These are phyloP conservation scores for Linum usitatissimum DNA, from an alignment of 345 rosid genomes.

Conservation along the genomic window DNA sequence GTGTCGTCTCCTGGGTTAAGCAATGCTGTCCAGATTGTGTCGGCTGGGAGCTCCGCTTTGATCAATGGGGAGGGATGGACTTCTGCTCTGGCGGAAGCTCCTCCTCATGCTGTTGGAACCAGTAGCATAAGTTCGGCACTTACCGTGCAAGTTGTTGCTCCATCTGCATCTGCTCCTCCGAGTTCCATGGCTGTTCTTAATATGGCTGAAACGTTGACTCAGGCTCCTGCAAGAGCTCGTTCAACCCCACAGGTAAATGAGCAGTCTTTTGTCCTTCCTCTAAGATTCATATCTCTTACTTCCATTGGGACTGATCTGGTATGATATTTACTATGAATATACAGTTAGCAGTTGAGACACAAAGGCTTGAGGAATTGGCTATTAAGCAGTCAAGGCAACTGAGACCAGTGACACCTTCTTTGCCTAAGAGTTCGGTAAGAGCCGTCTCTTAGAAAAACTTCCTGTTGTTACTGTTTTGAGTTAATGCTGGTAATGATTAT, in stretches of 20 bases:
- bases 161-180: conserved; percentile 26
- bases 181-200: conserved; percentile 38
- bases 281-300: neutral
- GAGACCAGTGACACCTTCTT: conserved; percentile 72
- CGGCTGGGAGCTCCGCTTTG: conserved; percentile 54
- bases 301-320: conserved; percentile 16
- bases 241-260: conserved; percentile 52
- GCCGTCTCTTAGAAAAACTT: neutral
- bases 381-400: conserved; percentile 85
- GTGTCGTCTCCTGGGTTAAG: conserved; percentile 69
- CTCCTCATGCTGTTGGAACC: conserved; percentile 40
- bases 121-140: conserved; percentile 31
- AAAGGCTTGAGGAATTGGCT: conserved; percentile 71
- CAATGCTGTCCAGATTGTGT: conserved; percentile 53
- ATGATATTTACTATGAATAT: conserved; percentile 4
- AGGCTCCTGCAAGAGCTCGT: conserved; percentile 49
- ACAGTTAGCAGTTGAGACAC: conserved; percentile 64
- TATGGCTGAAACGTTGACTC: conserved; percentile 90
- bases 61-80: conserved; percentile 79
- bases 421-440: conserved; percentile 62
- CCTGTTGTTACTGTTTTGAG: no score
- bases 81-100: conserved; percentile 68
- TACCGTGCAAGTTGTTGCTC: conserved; percentile 26
- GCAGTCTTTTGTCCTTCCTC: neutral
- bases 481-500: no score